phyloP scores from a whole-genome alignment of 169 alveolate genomes.

The Besnoitia besnoiti region DNA sequence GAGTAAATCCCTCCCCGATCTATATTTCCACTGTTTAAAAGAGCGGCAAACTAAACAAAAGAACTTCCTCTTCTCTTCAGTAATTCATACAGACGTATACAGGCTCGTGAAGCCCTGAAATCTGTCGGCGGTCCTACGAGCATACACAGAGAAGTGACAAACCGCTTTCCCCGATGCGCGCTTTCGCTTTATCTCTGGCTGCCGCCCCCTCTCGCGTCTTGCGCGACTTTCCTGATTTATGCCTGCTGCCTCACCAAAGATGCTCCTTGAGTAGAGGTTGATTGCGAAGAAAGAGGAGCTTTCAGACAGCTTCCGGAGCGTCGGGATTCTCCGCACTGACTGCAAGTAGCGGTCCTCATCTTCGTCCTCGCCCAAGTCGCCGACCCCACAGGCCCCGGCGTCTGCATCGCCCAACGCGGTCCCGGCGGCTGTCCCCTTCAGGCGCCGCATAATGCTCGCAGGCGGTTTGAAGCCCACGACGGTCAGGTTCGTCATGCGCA shows the following conservation, averaged over 20 bases:
- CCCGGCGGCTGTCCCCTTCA: conserved; percentile 1
- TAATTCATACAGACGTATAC: too few relatives aligned
- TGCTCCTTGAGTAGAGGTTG: conserved; percentile 86
- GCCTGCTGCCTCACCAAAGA: conserved; percentile 74
- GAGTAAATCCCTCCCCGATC: too few relatives aligned
- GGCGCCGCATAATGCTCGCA: background rate
- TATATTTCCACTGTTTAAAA: too few relatives aligned
- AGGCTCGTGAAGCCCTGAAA: too few relatives aligned
- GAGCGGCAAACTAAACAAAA: too few relatives aligned
- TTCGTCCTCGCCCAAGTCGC: background rate
- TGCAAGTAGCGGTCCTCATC: conserved; percentile 30
- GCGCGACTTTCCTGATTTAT: too few relatives aligned
- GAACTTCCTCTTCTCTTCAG: background rate
- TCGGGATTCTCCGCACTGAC: conserved; percentile 45
- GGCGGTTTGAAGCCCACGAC: conserved; percentile 57
- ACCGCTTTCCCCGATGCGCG: too few relatives aligned
- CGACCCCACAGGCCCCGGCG: conserved; percentile 38
- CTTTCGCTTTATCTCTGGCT: background rate
- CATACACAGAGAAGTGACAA: too few relatives aligned
- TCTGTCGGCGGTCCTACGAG: too few relatives aligned
- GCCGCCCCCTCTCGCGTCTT: background rate
- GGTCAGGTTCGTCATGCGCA: conserved; percentile 66
- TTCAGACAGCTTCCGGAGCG: conserved; percentile 40
- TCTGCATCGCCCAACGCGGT: conserved; percentile 1
- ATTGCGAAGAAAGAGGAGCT: conserved; percentile 81